Evolutionary conservation across 2,329 filamentous ascomycete species (phyloP), one percentile per base, ranked within the genome.

Genomic region (Colletotrichum siamense): DNA sequence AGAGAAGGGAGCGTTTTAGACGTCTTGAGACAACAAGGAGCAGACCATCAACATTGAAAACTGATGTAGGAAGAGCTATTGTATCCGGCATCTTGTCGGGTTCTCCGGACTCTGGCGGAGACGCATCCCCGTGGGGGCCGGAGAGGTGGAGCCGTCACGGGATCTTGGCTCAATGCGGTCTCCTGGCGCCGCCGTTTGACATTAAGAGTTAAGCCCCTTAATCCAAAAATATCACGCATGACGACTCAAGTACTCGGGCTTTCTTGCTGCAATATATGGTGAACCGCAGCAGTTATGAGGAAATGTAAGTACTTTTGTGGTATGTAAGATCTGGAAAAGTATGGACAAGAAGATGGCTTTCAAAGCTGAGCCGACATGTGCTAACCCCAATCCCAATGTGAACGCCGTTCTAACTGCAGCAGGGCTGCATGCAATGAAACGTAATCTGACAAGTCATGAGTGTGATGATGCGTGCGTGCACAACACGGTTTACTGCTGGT

Each of bases 1-100:
- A 1, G 79, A 81, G 36, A 80, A 74, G 69, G 80, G 80, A 9
- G 65, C 68, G 1, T 81, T 80, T 24, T 78, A 77, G 18, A 22
- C 6, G 18, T 6, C 18, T n/a, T 32, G 6, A 22, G 13, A 5
- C 32, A 4, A 3, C 10, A 39, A 39, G 16, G 16, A 34, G 1
- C 30, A 63, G n/a, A n/a, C 3, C n/a, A 22, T 34, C 28, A 6
- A 13, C 22, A 32, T 13, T 5, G 6, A 3, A 0, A 13, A 6
- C 1, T 13, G 8, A 18, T 26, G 2, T n/a, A 8, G 13, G 22
- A 30, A 63, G 9, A 15, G 12, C 12, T 12, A 6, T 6, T 7
- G 59, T n/a, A 13, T 34, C 28, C 59, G 59, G 32, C 34, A 24
- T 64, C 8, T 9, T 8, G 32, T 64, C 9, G 15, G 44, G 10